A percentile compares a stretch with the other conserved stretches of the same genome.
phyloP scores from a whole-genome alignment of 23 red algal genomes.

The Gracilaria caudata region DNA sequence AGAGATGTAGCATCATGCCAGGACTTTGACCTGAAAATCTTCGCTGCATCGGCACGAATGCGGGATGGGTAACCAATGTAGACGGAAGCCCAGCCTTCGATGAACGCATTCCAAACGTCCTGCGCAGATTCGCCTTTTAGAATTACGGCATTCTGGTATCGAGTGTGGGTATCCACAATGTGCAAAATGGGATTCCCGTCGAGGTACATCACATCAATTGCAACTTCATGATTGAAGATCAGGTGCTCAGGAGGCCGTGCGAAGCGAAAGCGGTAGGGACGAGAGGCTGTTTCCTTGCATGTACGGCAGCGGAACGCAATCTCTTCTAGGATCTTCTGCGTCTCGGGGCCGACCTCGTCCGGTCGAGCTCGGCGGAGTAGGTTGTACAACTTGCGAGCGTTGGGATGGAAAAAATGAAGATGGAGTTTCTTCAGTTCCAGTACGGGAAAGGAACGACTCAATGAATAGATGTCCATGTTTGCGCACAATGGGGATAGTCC shows the following conservation, averaged over 20 bases:
- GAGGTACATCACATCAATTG: constrained; percentile 24
- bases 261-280: constrained; percentile 17
- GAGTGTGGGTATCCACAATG: constrained; percentile 14
- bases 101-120: constrained; percentile 27
- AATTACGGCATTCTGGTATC: background rate
- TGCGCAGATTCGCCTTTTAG: background rate
- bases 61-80: constrained; percentile 20
- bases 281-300: background rate
- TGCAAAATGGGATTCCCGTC: constrained; percentile 13
- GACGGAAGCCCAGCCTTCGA: constrained; percentile 7
- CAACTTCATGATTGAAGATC: constrained; percentile 32
- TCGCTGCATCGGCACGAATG: background rate
- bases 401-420: constrained; percentile 28
- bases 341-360: background rate
- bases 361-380: constrained; percentile 1
- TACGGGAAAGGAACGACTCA: background rate
- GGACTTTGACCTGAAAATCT: background rate
- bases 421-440: constrained; percentile 12
- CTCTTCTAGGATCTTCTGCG: constrained; percentile 24
- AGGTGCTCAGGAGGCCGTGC: background rate
- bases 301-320: background rate
- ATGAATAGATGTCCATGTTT: constrained; percentile 16
- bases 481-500: background rate
- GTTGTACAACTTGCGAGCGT: background rate
- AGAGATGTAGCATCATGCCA: background rate